phyloP scores from a whole-genome alignment of 179 eudicot species.

The Vitellaria paradoxa region DNA sequence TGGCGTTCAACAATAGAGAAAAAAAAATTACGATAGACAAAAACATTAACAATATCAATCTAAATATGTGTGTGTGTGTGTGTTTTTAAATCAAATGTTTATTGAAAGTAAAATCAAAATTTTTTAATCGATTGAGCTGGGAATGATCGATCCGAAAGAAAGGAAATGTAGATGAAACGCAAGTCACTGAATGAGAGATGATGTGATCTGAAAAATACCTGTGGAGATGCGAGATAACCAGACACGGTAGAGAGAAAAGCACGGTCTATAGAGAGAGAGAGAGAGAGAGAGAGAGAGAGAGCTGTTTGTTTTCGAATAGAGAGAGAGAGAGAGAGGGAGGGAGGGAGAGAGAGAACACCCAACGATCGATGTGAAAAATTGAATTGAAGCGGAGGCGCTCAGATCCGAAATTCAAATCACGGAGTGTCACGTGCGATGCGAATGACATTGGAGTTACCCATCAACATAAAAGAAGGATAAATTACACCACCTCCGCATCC shows the following conservation, averaged over 20 bases:
- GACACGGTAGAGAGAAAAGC: constrained; percentile 6
- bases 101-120: neutral
- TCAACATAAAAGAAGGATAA: too few species aligned
- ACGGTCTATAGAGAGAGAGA: neutral
- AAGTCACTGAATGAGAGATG: neutral
- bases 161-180: neutral
- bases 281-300: neutral
- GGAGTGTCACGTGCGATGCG: neutral
- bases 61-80: neutral
- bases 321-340: neutral
- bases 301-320: neutral
- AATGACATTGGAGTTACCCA: neutral
- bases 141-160: neutral
- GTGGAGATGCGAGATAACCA: neutral
- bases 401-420: constrained; percentile 12
- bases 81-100: neutral
- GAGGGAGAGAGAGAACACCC: neutral
- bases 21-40: neutral
- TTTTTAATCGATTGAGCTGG: neutral
- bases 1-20: neutral
- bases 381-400: constrained; percentile 13
- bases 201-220: constrained; percentile 7
- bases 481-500: too few species aligned
- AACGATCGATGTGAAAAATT: neutral
- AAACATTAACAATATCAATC: neutral